A percentile compares a stretch with the other conserved stretches of the same genome.
Conservation (phyloP, 345 rosid genomes). For the Mercurialis annua region DNA sequence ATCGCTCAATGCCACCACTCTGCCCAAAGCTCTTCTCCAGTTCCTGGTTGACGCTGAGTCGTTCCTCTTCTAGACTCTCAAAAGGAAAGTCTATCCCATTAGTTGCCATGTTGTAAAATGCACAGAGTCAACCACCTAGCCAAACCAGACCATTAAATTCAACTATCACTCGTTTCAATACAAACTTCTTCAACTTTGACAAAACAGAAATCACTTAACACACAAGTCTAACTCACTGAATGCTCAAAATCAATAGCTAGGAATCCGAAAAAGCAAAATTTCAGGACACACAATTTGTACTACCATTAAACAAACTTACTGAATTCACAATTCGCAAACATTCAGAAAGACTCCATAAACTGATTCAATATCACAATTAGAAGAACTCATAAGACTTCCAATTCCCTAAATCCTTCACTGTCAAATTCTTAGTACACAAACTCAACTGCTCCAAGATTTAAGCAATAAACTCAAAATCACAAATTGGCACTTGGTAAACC, state of each 20-base stretch:
- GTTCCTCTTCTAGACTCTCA: slow-evolving; percentile 32
- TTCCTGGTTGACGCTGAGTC: slow-evolving; percentile 26
- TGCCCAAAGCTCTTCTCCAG: slow-evolving; percentile 16
- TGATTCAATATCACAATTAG: slow-evolving; percentile 6
- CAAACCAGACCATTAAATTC: slow-evolving; percentile 2
- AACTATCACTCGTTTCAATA: slow-evolving; percentile 9
- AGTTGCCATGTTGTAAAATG: slow-evolving; percentile 46
- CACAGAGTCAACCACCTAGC: slow-evolving; percentile 13
- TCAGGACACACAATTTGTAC: slow-evolving; percentile 7
- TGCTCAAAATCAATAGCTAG: neutral
- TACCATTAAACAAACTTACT: slow-evolving; percentile 8
- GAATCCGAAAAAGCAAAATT: slow-evolving; percentile 10
- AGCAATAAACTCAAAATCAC: neutral
- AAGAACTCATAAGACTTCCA: slow-evolving; percentile 4
- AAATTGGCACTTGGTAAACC: neutral
- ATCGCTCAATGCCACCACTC: slow-evolving; percentile 17
- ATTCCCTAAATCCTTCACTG: slow-evolving; percentile 13
- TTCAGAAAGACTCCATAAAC: neutral
- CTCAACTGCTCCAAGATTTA: neutral
- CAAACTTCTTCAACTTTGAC: slow-evolving; percentile 4
- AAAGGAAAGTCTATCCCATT: slow-evolving; percentile 48
- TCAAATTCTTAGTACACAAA: neutral
- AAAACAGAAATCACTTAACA: neutral
- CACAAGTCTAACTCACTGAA: neutral
- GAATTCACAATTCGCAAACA: slow-evolving; percentile 3